Base-by-base conservation (phyloP, 495 filamentous ascomycete species). In the Bacidia gigantensis region DNA sequence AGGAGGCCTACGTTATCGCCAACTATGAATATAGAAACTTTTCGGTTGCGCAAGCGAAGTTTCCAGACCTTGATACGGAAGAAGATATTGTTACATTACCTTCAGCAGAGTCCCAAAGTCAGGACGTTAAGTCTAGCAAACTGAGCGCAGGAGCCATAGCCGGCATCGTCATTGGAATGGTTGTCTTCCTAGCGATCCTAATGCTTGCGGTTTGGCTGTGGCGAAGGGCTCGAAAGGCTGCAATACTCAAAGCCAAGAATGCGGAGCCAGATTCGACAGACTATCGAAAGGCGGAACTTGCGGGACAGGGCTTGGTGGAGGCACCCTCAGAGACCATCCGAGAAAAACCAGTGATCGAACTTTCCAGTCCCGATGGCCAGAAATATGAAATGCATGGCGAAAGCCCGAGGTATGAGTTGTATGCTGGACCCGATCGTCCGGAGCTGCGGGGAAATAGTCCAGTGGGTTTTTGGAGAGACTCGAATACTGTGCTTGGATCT, bases 1-100 rank as follows among this genome's bases (percentile, higher is more conserved):
- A 79, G 59, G 75, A 78, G 65, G 71, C 74, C 10, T 56, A 56
- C 17, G 24, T 51, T 14, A 56, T 32, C 48, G 56, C 51, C 5
- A 55, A 60, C 46, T 60, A 55, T 29, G 58, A 58, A 29, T 47
- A 52, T n/a, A 26, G 23, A 1, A 55, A 52, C 3, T 60, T 60
- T 32, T 52, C 52, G 2, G 39, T 60, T 1, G 26, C 57, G 1
- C 58, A 60, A 50, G 56, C 51, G 20, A 11, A 38, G 5, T 60
- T 55, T 14, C 48, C 49, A 2, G 54, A 41, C 26, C 25, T 18
- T 21, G 32, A 45, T n/a, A 45, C 24, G 23, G 48, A n/a, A n/a
- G 24, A 40, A 26, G 12, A 49, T 26, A 55, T 50, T 40, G 29
- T 40, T 14, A 20, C 46, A 1, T 47, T 48, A 47, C 39, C 12